Evolutionary conservation across 129 eudicot genomes (phyloP).

Genomic region (Tagetes patula): DNA sequence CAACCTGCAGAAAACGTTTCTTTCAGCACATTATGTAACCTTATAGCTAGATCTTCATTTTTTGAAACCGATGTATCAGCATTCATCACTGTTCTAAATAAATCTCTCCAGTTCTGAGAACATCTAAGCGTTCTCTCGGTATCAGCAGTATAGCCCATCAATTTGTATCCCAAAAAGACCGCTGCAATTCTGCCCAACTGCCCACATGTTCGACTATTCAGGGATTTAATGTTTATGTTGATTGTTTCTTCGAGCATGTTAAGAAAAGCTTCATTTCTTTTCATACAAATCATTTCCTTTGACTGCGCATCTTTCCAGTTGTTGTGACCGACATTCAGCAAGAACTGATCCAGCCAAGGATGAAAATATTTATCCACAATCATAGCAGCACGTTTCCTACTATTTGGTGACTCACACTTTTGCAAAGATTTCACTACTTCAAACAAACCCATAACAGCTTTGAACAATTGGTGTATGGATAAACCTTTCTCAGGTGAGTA

Average conservation of each 20-base stretch:
- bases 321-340: constrained; percentile 40
- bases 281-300: constrained; percentile 40
- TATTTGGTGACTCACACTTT: constrained; percentile 17
- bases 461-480: constrained; percentile 33
- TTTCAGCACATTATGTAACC: constrained; percentile 33
- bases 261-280: constrained; percentile 31
- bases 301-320: constrained; percentile 39
- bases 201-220: constrained; percentile 20
- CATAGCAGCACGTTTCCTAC: neutral
- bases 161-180: constrained; percentile 41
- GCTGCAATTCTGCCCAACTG: constrained; percentile 46
- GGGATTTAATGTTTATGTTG: constrained; percentile 2
- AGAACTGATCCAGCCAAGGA: constrained; percentile 15
- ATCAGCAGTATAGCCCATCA: constrained; percentile 16
- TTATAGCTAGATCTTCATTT: constrained; percentile 18
- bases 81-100: constrained; percentile 32
- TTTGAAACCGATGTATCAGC: neutral
- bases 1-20: constrained; percentile 35
- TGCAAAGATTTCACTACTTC: constrained; percentile 34
- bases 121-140: constrained; percentile 21
- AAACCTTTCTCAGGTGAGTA: neutral
- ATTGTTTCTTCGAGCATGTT: constrained; percentile 49
- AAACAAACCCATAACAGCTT: constrained; percentile 31
- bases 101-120: constrained; percentile 32
- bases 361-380: neutral